Evolutionary conservation across 2,329 filamentous ascomycete genomes (phyloP).

Genomic region (Calonectria pauciramosa): DNA sequence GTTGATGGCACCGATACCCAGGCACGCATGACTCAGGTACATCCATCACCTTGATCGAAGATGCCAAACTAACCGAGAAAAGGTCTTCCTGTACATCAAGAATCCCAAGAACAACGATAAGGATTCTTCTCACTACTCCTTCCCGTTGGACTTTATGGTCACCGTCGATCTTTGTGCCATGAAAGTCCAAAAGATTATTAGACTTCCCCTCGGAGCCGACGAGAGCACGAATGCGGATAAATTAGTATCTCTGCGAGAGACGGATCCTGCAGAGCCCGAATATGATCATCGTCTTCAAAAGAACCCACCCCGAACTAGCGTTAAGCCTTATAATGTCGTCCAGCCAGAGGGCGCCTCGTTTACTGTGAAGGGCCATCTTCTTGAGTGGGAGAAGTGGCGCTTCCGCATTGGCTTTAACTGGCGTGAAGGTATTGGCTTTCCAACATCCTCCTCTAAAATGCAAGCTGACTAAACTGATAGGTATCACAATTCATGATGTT

Average conservation of each 20-base stretch:
- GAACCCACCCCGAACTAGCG: constrained; percentile 39
- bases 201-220: constrained; percentile 10
- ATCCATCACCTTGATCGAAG: background rate
- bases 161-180: constrained; percentile 4
- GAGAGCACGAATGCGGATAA: constrained; percentile 11
- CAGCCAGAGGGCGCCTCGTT: constrained; percentile 52
- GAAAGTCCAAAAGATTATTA: constrained; percentile 9
- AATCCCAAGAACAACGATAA: constrained; percentile 23
- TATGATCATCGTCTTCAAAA: constrained; percentile 48
- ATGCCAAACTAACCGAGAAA: background rate
- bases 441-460: rapidly evolving
- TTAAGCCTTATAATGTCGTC: constrained; percentile 47
- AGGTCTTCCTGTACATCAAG: constrained; percentile 22
- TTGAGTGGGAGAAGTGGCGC: constrained; percentile 74
- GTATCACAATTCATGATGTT: constrained; percentile 72
- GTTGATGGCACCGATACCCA: constrained; percentile 29
- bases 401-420: constrained; percentile 78
- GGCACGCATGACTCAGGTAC: constrained; percentile 24
- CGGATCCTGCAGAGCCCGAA: constrained; percentile 43
- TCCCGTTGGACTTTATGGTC: constrained; percentile 19
- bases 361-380: constrained; percentile 57
- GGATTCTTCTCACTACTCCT: constrained; percentile 17
- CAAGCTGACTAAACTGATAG: background rate
- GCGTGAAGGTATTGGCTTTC: constrained; percentile 67
- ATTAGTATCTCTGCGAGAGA: constrained; percentile 6